Evolutionary conservation across 2,329 filamentous ascomycete species (phyloP), one percentile per base, ranked within the genome.

Genomic region (Diaporthe citri): DNA sequence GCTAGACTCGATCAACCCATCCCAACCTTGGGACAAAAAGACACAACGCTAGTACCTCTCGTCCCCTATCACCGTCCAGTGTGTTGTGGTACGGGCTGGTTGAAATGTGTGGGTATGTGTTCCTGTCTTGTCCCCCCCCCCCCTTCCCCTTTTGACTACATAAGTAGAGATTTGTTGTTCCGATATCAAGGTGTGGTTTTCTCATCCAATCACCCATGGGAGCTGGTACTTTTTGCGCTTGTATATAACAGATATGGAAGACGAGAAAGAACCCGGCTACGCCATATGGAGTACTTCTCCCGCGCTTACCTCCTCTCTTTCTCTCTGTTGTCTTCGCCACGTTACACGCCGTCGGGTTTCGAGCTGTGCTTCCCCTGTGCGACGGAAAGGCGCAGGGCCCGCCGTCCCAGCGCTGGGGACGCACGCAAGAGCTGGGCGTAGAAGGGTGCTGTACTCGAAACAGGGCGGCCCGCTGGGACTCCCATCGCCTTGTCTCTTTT

Each of bases 321-420:
- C 34, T 56, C 12, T 46, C 25, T 31, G 25, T 22, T 31, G 25
- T 41, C 17, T 62, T 72, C 60, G 55, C 72, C 55, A 56, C 31
- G 72, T 76, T 51, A 62, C 72, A 76, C 75, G 52, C 60, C 72
- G 73, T 72, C 75, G 75, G 69, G 72, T 74, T 55, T 64, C 72
- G 52, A 72, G 46, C 55, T 76, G 60, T 72, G 43, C 60, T 72
- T 57, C 46, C n/a, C 25, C 17, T 5, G 75, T 74, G 39, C 52
- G 62, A 74, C 72, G 69, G 57, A 41, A 52, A 28, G 46, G 41
- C 52, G 46, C 62, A 74, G 75, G 67, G 28, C 64, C 60, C 69
- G 31, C 52, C 57, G 46, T 55, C 59, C 59, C 57, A 55, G 31
- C 43, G n/a, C 64, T 67, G 46, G 62, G 36, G 25, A 57, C 17